Evolutionary conservation across 2,329 filamentous ascomycete species (phyloP), one percentile per base, ranked within the genome.

Genomic region (Penicillium psychrosexuale): DNA sequence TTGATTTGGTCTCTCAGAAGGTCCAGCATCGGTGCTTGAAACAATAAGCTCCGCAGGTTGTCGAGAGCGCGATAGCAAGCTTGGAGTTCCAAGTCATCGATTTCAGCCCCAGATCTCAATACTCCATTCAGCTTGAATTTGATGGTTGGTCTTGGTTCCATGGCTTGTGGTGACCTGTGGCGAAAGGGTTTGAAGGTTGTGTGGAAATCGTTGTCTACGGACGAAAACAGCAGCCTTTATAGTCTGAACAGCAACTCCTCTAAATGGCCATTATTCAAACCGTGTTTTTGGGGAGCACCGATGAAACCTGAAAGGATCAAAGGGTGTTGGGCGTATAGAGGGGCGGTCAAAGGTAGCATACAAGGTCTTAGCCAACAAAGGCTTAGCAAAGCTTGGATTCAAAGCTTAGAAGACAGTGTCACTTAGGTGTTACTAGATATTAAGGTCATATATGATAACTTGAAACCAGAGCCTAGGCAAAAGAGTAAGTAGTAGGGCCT

Each of bases 31-130:
- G 46, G 47, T 11, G 33, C 8, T 44, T 43, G 46, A 19, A 44
- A 51, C 46, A 54, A 33, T 22, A 54, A 44, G n/a, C 19, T 39
- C 8, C 46, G 52, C 11, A 54, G 33, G 27, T 54, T 54, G 40
- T 36, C 19, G 12, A 54, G 17, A 11, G 52, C 52, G 12, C 39
- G 39, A 27, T 44, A 45, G 39, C 47, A 54, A 33, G 52, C 52
- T 27, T 51, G 17, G 4, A 54, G 46, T 39, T 54, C 52, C 11
- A 49, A 12, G 19, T 31, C 9, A 11, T 54, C 34, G 13, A 54
- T 2, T 8, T 54, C 38, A 15, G 40, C 15, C 4, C 22, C n/a
- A 17, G 46, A 44, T 27, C 11, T 36, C 1, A 28, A 28, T 11
- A 50, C 33, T 13, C 46, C 46, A n/a, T 54, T 54, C 15, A 54